These are phyloP conservation scores for Mucor ambiguus DNA, from an alignment of 371 early-diverging fungal genomes.

Conservation along the genomic window DNA sequence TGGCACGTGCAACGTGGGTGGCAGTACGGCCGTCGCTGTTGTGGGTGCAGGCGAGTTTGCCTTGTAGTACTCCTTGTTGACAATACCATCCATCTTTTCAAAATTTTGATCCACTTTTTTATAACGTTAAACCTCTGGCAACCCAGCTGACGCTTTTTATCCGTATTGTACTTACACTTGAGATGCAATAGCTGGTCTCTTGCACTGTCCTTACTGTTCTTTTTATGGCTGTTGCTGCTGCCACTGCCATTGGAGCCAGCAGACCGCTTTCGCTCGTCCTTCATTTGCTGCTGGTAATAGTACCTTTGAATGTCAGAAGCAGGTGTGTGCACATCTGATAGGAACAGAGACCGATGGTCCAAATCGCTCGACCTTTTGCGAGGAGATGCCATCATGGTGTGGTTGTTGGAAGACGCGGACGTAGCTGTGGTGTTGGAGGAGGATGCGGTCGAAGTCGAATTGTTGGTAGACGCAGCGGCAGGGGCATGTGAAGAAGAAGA, in stretches of 20 bases:
- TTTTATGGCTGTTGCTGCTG: constrained; percentile 5
- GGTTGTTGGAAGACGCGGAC: constrained; percentile 5
- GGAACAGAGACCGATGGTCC: constrained; percentile 10
- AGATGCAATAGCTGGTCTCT: constrained; percentile 17
- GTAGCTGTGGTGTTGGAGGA: constrained; percentile 13
- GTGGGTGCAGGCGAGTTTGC: constrained; percentile 6
- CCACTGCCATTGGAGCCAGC: constrained; percentile 15
- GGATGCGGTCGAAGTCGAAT: constrained; percentile 4
- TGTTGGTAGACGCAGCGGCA: background rate
- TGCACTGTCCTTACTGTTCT: constrained; percentile 10
- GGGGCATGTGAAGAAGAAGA: background rate
- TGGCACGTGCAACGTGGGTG: background rate
- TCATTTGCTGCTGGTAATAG: constrained; percentile 21
- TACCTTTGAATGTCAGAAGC: constrained; percentile 24
- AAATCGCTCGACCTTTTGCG: constrained; percentile 34
- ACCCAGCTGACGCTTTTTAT: background rate
- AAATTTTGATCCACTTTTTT: constrained; percentile 52
- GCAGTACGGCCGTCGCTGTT: background rate
- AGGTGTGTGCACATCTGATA: background rate
- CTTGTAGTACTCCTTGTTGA: constrained; percentile 44
- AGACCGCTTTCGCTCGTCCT: constrained; percentile 30
- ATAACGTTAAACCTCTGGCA: background rate
- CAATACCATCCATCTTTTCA: constrained; percentile 57
- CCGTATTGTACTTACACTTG: constrained; percentile 15
- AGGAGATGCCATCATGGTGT: constrained; percentile 6